A percentile compares a stretch with the other conserved stretches of the same genome.
These are phyloP conservation scores for Plasmodium knowlesi DNA, from an alignment of 169 alveolate genomes.

Conservation along the genomic window DNA sequence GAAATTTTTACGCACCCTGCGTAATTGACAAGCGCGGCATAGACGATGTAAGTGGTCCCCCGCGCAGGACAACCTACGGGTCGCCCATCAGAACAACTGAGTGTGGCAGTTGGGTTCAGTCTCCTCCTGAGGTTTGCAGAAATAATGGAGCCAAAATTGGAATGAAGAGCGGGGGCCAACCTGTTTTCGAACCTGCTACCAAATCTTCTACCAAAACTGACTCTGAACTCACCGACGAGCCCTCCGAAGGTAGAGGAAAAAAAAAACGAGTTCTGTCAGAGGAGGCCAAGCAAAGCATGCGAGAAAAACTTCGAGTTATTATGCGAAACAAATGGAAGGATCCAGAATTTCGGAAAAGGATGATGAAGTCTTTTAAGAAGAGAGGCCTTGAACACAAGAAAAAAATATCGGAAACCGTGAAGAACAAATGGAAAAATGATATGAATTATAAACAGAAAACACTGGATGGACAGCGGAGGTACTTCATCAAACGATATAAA, in stretches of 20 bases:
- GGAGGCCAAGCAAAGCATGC: constrained; percentile 53
- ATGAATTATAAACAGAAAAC: constrained; percentile 58
- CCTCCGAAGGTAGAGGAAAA: neutral
- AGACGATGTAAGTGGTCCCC: neutral
- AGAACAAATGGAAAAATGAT: constrained; percentile 72
- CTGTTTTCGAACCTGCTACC: neutral
- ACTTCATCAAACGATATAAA: constrained; percentile 31
- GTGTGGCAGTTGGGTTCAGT: neutral
- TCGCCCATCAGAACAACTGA: neutral
- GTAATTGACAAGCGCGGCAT: neutral
- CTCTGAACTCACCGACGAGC: too few relatives aligned
- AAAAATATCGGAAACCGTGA: constrained; percentile 64
- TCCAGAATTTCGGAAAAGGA: constrained; percentile 63
- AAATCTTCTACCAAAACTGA: neutral
- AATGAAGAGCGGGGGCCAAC: neutral
- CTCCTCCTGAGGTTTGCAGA: neutral
- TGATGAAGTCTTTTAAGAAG: constrained; percentile 52
- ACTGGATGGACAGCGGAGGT: constrained; percentile 68
- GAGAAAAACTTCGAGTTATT: constrained; percentile 27
- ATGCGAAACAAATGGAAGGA: constrained; percentile 65
- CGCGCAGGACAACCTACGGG: neutral
- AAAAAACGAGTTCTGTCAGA: constrained; percentile 39
- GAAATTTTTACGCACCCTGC: neutral
- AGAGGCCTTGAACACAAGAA: constrained; percentile 55
- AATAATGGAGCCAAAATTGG: neutral